These are phyloP conservation scores for Pythium coloratum DNA, from an alignment of 352 stramenopile genomes.

Conservation along the genomic window DNA sequence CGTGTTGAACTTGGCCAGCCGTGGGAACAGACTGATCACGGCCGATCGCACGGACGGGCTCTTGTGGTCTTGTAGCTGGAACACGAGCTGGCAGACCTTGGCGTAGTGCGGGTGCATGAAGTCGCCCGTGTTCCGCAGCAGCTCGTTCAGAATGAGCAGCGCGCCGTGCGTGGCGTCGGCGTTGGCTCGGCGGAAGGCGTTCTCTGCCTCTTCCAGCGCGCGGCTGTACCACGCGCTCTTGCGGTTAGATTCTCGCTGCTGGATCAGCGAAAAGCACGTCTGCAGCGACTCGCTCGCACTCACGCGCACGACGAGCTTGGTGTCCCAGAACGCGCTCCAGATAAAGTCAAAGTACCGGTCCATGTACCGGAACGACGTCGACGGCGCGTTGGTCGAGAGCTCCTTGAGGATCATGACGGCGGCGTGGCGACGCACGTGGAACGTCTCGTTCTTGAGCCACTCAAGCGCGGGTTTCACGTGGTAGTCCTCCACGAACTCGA, in stretches of 20 bases:
- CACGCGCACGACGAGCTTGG: conserved; percentile 73
- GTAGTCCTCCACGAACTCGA: conserved; percentile 90
- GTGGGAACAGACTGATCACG: conserved; percentile 85
- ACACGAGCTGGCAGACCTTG: conserved; percentile 72
- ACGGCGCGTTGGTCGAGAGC: conserved; percentile 82
- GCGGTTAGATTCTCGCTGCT: conserved; percentile 86
- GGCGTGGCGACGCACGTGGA: conserved; percentile 82
- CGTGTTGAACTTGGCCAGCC: conserved; percentile 88
- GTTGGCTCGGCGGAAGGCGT: conserved; percentile 69
- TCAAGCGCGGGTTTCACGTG: conserved; percentile 85
- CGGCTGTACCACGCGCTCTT: conserved; percentile 83
- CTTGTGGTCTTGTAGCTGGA: conserved; percentile 79
- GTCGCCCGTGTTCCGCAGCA: conserved; percentile 85
- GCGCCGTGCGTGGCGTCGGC: conserved; percentile 81
- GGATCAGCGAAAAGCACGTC: conserved; percentile 85
- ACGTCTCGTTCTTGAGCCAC: conserved; percentile 90
- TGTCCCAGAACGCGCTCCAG: conserved; percentile 89
- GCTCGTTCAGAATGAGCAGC: conserved; percentile 83
- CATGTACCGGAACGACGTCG: conserved; percentile 86
- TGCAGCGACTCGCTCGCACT: conserved; percentile 83
- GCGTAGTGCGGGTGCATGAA: conserved; percentile 88
- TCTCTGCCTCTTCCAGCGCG: conserved; percentile 75
- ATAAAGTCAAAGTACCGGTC: conserved; percentile 91
- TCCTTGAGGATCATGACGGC: conserved; percentile 89
- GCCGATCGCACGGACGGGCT: conserved; percentile 71